These are phyloP conservation scores for Acmispon strigosus DNA, from an alignment of 306 rosid species.

Conservation along the genomic window DNA sequence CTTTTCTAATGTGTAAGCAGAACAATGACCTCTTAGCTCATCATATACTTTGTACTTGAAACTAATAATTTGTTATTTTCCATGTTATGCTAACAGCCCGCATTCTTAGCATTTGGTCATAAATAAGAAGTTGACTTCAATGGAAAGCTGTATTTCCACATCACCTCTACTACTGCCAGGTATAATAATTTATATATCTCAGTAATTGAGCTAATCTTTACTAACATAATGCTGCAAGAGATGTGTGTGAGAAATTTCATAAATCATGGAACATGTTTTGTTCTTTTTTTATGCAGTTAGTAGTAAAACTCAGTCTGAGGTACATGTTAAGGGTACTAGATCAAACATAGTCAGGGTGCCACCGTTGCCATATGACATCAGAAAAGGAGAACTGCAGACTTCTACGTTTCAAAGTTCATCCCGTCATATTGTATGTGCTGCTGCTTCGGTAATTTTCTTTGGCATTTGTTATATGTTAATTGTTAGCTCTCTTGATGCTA, in stretches of 20 bases:
- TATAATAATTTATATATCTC: conserved; percentile 8
- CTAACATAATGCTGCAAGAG: background rate
- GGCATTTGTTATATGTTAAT: background rate
- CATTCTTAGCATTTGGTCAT: background rate
- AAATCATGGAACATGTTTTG: background rate
- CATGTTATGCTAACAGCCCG: background rate
- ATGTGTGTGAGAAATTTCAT: conserved; percentile 1
- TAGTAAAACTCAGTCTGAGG: conserved; percentile 9
- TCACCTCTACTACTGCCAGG: conserved; percentile 43
- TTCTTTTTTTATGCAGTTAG: conserved; percentile 19
- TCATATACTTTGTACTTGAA: background rate
- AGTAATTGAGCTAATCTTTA: background rate
- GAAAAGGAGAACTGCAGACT: conserved; percentile 20
- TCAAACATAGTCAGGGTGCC: conserved; percentile 27
- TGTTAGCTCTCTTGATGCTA: background rate
- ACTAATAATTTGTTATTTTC: background rate
- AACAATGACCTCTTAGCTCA: background rate
- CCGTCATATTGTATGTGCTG: conserved; percentile 30
- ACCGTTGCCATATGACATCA: conserved; percentile 23
- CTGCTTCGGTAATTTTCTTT: conserved; percentile 49
- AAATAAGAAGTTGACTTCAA: conserved; percentile 22
- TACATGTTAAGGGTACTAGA: background rate
- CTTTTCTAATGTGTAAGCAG: background rate
- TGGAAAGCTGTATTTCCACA: conserved; percentile 30
- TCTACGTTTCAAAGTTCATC: conserved; percentile 25